These are phyloP conservation scores for Hamigera avellanea DNA, from an alignment of 495 filamentous ascomycete species.

Conservation along the genomic window DNA sequence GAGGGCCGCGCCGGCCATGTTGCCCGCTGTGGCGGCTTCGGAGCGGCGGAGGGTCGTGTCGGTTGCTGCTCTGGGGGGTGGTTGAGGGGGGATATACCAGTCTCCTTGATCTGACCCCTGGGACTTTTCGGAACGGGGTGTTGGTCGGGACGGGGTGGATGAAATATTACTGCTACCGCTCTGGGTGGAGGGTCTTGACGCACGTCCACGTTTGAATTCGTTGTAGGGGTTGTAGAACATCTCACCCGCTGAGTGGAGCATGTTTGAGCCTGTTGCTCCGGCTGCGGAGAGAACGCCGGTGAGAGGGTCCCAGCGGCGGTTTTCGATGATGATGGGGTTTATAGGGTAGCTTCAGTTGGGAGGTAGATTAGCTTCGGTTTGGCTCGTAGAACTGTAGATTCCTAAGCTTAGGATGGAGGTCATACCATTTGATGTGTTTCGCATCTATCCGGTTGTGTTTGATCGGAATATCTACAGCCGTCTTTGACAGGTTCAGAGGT, in stretches of 20 bases:
- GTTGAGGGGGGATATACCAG: no score
- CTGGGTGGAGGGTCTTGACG: no score
- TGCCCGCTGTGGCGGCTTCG: constrained; percentile 16
- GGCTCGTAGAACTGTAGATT: no score
- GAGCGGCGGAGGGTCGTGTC: constrained; percentile 2
- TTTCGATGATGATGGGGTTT: constrained; percentile 21
- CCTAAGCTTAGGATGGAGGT: no score
- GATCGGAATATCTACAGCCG: constrained; percentile 56
- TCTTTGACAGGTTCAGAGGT: constrained; percentile 45
- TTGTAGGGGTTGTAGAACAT: constrained; percentile 23
- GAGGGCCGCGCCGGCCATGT: no score
- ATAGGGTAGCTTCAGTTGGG: constrained; percentile 14
- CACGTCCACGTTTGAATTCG: constrained; percentile 8
- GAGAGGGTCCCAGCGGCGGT: constrained; percentile 29
- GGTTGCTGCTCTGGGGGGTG: no score
- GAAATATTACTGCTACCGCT: no score
- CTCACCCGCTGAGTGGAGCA: constrained; percentile 19
- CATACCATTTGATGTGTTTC: constrained; percentile 44
- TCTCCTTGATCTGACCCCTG: no score
- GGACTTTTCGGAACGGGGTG: no score
- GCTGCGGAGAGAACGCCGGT: constrained; percentile 31
- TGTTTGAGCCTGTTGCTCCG: constrained; percentile 14
- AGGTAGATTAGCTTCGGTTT: no score
- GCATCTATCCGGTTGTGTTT: constrained; percentile 45
- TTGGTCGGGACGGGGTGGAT: no score